Evolutionary conservation across 2,329 filamentous ascomycete genomes (phyloP).

Genomic region (Berkeleyomyces basicola): DNA sequence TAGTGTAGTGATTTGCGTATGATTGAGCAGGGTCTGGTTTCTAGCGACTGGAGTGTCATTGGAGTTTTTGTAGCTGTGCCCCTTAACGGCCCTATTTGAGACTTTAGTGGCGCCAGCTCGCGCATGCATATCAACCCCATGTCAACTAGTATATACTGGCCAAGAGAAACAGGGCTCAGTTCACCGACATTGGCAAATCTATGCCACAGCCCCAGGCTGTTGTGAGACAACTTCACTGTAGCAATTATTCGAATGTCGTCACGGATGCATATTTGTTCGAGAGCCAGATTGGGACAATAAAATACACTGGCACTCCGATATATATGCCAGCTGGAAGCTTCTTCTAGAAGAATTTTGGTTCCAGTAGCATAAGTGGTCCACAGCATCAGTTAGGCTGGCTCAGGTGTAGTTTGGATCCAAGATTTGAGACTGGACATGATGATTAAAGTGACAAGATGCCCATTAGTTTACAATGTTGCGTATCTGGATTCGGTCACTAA

Average conservation of each 20-base stretch:
- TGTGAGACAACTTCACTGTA: background rate
- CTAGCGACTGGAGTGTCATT: constrained; percentile 64
- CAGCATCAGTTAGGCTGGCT: too few species aligned
- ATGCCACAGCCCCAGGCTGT: background rate
- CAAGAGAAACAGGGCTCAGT: constrained; percentile 41
- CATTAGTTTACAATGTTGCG: too few species aligned
- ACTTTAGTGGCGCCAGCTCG: constrained; percentile 41
- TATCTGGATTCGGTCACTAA: too few species aligned
- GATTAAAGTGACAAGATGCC: too few species aligned
- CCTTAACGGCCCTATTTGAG: constrained; percentile 57
- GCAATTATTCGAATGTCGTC: background rate
- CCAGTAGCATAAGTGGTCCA: background rate
- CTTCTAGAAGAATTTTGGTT: constrained; percentile 24
- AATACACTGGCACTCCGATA: constrained; percentile 19
- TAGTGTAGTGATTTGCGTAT: constrained; percentile 52
- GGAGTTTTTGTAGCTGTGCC: constrained; percentile 71
- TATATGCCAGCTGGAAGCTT: constrained; percentile 30
- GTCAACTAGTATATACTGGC: constrained; percentile 24
- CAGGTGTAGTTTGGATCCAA: too few species aligned
- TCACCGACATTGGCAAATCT: constrained; percentile 33
- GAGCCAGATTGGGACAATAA: constrained; percentile 15
- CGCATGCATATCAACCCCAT: constrained; percentile 42
- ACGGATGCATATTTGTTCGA: constrained; percentile 2
- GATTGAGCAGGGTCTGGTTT: constrained; percentile 57
- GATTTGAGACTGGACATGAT: too few species aligned